Evolutionary conservation across 2,329 filamentous ascomycete species (phyloP).

Genomic region (Cercospora citrullina): DNA sequence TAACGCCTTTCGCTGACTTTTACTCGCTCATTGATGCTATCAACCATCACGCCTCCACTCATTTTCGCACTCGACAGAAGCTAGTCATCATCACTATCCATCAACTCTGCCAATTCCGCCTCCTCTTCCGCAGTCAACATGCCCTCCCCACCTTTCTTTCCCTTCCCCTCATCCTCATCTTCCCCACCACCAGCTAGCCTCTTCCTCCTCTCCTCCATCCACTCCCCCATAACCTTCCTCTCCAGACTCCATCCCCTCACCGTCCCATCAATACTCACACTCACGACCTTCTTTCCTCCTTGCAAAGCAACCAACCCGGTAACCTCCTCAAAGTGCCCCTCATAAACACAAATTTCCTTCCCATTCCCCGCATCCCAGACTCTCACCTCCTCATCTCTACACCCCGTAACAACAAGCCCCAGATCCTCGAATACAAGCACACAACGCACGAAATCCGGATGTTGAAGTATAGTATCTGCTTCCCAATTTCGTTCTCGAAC

Average conservation of each 20-base stretch:
- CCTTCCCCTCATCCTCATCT: constrained; percentile 44
- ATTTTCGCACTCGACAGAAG: background rate
- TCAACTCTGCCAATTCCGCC: constrained; percentile 83
- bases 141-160: constrained; percentile 48
- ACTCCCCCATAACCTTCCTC: constrained; percentile 59
- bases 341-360: constrained; percentile 41
- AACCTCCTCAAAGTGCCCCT: constrained; percentile 91
- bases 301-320: constrained; percentile 67
- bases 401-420: constrained; percentile 82
- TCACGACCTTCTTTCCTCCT: constrained; percentile 60
- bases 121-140: constrained; percentile 86
- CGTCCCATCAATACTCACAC: constrained; percentile 87
- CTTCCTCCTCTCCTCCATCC: constrained; percentile 44
- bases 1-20: no score
- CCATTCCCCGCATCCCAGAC: constrained; percentile 67
- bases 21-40: background rate
- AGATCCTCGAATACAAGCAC: constrained; percentile 65
- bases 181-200: constrained; percentile 52
- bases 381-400: constrained; percentile 86
- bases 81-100: constrained; percentile 67
- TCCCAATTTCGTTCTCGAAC: constrained; percentile 67
- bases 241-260: constrained; percentile 79
- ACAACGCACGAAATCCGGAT: constrained; percentile 88
- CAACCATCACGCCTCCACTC: background rate
- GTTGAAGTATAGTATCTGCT: constrained; percentile 69